phyloP scores from a whole-genome alignment of 2,329 filamentous ascomycete species.

The Paraphaeosphaeria sporulosa region DNA sequence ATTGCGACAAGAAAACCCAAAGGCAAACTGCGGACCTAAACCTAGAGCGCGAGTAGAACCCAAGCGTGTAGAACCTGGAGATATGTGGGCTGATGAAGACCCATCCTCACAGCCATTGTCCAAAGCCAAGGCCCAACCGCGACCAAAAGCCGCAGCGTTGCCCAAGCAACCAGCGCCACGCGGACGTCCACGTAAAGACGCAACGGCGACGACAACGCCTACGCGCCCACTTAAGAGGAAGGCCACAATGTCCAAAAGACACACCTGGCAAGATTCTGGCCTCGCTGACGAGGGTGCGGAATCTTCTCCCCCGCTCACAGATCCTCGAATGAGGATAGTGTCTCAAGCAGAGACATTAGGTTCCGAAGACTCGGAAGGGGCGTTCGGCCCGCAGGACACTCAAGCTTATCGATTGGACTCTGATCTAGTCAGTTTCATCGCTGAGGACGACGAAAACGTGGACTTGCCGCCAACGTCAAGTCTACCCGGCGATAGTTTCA shows the following conservation, averaged over 20 bases:
- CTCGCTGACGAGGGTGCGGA: constrained; percentile 42
- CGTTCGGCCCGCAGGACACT: constrained; percentile 47
- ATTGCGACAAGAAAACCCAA: constrained; percentile 20
- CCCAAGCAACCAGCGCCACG: constrained; percentile 28
- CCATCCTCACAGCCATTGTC: constrained; percentile 32
- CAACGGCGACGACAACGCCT: constrained; percentile 27
- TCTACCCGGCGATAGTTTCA: constrained; percentile 37
- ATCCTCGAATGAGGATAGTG: constrained; percentile 47
- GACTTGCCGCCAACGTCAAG: constrained; percentile 41
- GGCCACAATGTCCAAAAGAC: constrained; percentile 29
- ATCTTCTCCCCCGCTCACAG: constrained; percentile 50
- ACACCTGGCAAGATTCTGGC: constrained; percentile 35
- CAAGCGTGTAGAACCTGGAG: constrained; percentile 25
- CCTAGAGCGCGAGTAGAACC: constrained; percentile 19
- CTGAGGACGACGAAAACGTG: constrained; percentile 49
- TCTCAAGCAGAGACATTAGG: constrained; percentile 53
- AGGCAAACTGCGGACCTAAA: constrained; percentile 23
- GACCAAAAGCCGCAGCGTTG: constrained; percentile 18
- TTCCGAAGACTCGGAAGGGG: constrained; percentile 53
- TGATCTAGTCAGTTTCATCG: constrained; percentile 56
- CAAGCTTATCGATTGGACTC: constrained; percentile 53
- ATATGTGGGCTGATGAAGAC: constrained; percentile 45
- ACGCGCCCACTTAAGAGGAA: constrained; percentile 20
- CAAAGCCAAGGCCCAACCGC: constrained; percentile 19
- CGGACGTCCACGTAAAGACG: constrained; percentile 32